Percentiles rank a stretch among this genome's conserved stretches.
These are phyloP conservation scores for Ensete ventricosum DNA, from an alignment of 176 grass and related monocot genomes.

Conservation along the genomic window DNA sequence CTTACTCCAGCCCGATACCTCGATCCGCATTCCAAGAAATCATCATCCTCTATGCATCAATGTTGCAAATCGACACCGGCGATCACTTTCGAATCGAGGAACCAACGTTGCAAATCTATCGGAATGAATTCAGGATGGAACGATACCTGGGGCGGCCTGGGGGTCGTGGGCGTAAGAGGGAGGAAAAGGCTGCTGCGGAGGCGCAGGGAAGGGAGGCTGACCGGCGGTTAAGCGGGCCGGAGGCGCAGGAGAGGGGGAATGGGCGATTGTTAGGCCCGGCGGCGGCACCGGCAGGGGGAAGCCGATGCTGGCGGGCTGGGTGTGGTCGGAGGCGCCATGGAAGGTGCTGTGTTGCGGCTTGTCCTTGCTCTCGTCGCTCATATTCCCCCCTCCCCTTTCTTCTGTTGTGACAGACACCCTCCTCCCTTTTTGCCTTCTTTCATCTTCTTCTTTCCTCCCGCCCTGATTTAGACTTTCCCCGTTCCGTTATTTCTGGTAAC, in stretches of 20 bases:
- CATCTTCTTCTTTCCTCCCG: neutral
- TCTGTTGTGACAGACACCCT: neutral
- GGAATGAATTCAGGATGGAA: neutral
- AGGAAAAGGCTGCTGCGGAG: slow-evolving; percentile 17
- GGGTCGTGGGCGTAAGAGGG: slow-evolving; percentile 41
- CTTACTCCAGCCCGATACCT: neutral
- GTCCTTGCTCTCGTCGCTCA: slow-evolving; percentile 16
- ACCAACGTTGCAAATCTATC: neutral
- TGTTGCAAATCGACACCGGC: neutral
- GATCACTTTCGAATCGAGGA: neutral
- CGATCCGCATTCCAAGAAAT: too few relatives aligned
- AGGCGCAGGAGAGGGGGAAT: neutral
- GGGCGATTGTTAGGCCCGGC: slow-evolving; percentile 24
- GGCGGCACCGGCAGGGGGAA: slow-evolving; percentile 63
- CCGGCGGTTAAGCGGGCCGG: slow-evolving; percentile 25
- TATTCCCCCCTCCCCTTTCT: slow-evolving; percentile 11
- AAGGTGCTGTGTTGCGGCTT: slow-evolving; percentile 55
- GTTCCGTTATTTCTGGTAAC: too few relatives aligned
- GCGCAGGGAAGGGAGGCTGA: neutral
- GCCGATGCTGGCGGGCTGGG: slow-evolving; percentile 48
- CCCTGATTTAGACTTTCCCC: neutral
- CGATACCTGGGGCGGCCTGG: slow-evolving; percentile 43
- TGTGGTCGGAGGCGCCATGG: slow-evolving; percentile 48
- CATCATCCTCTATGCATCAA: too few relatives aligned
- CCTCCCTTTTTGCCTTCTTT: neutral